These are phyloP conservation scores for Hansfordia pulvinata DNA, from an alignment of 2,329 filamentous ascomycete species.

Conservation along the genomic window DNA sequence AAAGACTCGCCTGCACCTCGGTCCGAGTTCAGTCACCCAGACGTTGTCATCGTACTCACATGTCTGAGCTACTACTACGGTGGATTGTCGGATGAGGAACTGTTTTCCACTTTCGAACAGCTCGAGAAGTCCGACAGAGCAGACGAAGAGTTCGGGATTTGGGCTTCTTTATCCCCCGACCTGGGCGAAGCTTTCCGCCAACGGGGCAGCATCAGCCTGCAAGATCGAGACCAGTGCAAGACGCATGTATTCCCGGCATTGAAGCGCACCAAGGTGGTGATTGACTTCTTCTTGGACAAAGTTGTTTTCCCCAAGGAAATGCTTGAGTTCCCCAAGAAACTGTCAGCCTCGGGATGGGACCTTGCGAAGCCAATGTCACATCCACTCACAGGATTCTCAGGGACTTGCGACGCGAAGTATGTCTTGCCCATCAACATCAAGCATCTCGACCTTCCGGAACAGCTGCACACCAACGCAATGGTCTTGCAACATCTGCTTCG, in stretches of 20 bases:
- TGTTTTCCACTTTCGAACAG: constrained; percentile 30
- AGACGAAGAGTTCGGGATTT: constrained; percentile 32
- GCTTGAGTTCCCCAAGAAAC: constrained; percentile 48
- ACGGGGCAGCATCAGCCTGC: constrained; percentile 40
- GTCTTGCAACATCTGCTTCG: constrained; percentile 47
- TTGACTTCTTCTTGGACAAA: constrained; percentile 50
- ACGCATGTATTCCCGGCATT: constrained; percentile 37
- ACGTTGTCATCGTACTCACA: constrained; percentile 41
- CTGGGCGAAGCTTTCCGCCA: constrained; percentile 23
- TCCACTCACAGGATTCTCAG: constrained; percentile 53
- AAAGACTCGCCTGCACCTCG: constrained; percentile 41
- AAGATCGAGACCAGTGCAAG: constrained; percentile 34
- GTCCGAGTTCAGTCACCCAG: constrained; percentile 50
- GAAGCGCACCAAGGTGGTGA: constrained; percentile 31
- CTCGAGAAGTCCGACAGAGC: constrained; percentile 38
- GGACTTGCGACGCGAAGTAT: constrained; percentile 50
- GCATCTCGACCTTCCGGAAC: constrained; percentile 38
- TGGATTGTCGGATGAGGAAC: constrained; percentile 35
- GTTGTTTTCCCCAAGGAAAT: constrained; percentile 48
- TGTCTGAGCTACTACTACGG: constrained; percentile 41
- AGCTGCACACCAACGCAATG: constrained; percentile 53
- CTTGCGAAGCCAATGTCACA: constrained; percentile 31
- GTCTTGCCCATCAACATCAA: constrained; percentile 41
- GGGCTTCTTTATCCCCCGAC: constrained; percentile 22
- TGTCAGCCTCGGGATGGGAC: constrained; percentile 57